These are phyloP conservation scores for Medicago arabica DNA, from an alignment of 306 rosid genomes.

Conservation along the genomic window DNA sequence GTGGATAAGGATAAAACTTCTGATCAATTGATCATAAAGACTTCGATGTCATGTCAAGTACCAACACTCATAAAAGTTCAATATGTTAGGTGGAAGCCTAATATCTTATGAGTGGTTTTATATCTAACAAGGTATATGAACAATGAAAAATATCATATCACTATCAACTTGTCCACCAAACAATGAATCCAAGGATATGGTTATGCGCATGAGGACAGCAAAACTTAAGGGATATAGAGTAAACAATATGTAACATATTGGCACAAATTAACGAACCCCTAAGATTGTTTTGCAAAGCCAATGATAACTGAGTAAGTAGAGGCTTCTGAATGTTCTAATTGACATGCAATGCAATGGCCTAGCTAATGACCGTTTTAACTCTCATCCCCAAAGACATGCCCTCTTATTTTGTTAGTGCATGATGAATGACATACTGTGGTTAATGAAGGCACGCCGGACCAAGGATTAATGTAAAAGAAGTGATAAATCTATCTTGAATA, in stretches of 20 bases:
- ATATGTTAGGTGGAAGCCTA: not conserved
- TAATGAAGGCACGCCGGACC: slow-evolving; percentile 20
- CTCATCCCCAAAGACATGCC: not conserved
- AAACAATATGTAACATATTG: slow-evolving; percentile 21
- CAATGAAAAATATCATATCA: not conserved
- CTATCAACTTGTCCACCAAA: slow-evolving; percentile 2
- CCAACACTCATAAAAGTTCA: slow-evolving; percentile 12
- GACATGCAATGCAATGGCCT: slow-evolving; percentile 13
- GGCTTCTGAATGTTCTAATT: slow-evolving; percentile 22
- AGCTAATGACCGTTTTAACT: slow-evolving; percentile 1
- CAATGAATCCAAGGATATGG: slow-evolving; percentile 15
- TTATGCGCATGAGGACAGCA: not conserved
- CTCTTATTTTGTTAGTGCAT: slow-evolving; percentile 11
- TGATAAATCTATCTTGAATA: slow-evolving; percentile 18
- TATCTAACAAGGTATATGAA: not conserved
- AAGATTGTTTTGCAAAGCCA: slow-evolving; percentile 6
- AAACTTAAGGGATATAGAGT: slow-evolving; percentile 7
- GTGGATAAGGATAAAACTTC: no score
- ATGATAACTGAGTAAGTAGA: not conserved
- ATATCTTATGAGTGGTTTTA: not conserved
- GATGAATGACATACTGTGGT: slow-evolving; percentile 24
- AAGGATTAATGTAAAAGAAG: slow-evolving; percentile 15
- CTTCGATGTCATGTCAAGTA: no score
- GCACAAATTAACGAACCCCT: slow-evolving; percentile 15
- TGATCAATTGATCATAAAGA: no score